Evolutionary conservation across 164 flowering plant genomes (phyloP), one percentile per base, ranked within the genome.

Genomic region (Stephania yunnanensis): DNA sequence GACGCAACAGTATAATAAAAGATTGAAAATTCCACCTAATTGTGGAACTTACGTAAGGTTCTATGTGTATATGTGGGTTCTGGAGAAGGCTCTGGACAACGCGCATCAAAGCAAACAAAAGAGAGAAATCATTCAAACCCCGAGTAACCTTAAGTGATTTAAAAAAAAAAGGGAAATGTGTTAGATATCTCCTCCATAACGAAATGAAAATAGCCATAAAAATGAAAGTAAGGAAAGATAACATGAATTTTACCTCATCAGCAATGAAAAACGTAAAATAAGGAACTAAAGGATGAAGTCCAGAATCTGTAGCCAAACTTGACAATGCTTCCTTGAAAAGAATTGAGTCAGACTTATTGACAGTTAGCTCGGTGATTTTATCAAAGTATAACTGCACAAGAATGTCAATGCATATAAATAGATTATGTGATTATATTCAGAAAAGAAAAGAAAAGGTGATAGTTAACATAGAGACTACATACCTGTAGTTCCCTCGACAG

Each of bases 401-500:
- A 71, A 81, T 31, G 46, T 72, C 19, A 15, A 64, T 78, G 31
- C 46, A 67, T 55, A 71, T 45, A 19, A 31, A 53, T 61, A 63
- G 22, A 46, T 69, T 69, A 48, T 29, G 9, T 29, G 46, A 48
- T 61, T 11, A 8, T 45, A 76, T 13, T 69, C 29, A 29, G 50
- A 25, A 19, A 46, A 73, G 17, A 52, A 20, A 65, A 52, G 12
- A 10, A 3, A 9, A 73, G 48, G 42, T 22, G 31, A 73, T 73
- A 70, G 12, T 17, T 8, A 58, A 55, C 29, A 46, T 10, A 66
- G 8, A 61, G 15, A 11, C 31, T 11, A 71, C 52, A 29, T 80
- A 91, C 97, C 97, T 92, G 98, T 75, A 96, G 94, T 80, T 96
- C 99, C 79, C 89, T 90, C 65, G 99, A 95, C 29, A 93, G 75